These are phyloP conservation scores for Grigorovia transvaalensis DNA, from an alignment of 805 yeast species.

Conservation along the genomic window DNA sequence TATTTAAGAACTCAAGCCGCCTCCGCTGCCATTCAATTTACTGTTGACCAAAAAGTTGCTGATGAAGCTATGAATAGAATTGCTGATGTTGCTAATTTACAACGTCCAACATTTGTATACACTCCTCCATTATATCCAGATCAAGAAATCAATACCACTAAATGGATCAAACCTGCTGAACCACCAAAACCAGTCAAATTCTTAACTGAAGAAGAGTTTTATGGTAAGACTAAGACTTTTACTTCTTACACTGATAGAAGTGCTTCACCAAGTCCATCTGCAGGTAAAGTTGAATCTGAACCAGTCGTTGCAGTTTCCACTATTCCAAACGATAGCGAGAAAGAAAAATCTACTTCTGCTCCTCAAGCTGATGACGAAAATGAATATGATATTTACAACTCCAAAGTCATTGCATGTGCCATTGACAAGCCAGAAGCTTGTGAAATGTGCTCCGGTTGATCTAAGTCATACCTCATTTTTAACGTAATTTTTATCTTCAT, in stretches of 20 bases:
- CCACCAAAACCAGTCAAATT: slow-evolving; percentile 2
- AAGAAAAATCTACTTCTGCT: slow-evolving; percentile 31
- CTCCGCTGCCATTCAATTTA: slow-evolving; percentile 89
- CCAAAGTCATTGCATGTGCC: slow-evolving; percentile 93
- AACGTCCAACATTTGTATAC: slow-evolving; percentile 29
- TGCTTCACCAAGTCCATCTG: slow-evolving; percentile 29
- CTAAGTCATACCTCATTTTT: not conserved
- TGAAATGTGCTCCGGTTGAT: slow-evolving; percentile 95
- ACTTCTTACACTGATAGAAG: slow-evolving; percentile 17
- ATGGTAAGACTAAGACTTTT: slow-evolving; percentile 4
- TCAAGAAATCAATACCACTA: not conserved
- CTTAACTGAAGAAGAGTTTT: slow-evolving; percentile 3
- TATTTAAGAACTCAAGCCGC: slow-evolving; percentile 97
- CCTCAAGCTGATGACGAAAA: slow-evolving; percentile 29
- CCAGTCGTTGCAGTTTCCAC: slow-evolving; percentile 23
- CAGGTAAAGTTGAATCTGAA: slow-evolving; percentile 16
- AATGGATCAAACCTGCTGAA: slow-evolving; percentile 1
- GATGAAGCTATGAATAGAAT: slow-evolving; percentile 67
- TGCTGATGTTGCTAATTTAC: slow-evolving; percentile 28
- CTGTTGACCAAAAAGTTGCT: slow-evolving; percentile 78
- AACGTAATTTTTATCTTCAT: not conserved
- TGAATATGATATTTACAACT: slow-evolving; percentile 78
- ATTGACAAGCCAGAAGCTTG: slow-evolving; percentile 95
- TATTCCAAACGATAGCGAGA: slow-evolving; percentile 24
- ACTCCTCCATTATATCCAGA: slow-evolving; percentile 15